phyloP scores from a whole-genome alignment of 768 basidiomycete genomes.

The Paxillus involutus region DNA sequence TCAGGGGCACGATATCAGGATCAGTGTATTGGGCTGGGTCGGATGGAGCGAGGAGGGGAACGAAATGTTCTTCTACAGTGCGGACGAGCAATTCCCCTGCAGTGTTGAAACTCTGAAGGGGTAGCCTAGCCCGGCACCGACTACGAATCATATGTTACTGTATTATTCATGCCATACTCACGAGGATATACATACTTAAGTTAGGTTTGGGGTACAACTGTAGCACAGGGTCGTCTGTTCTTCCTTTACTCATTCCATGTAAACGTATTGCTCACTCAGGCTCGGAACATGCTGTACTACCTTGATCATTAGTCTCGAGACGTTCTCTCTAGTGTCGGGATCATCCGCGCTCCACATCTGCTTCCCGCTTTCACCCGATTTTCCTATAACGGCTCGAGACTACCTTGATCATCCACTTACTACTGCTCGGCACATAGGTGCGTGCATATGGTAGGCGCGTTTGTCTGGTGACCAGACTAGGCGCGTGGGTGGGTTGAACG shows the following conservation, averaged over 20 bases:
- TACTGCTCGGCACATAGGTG: too few relatives aligned
- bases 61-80: conserved; percentile 6
- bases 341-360: too few relatives aligned
- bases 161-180: neutral
- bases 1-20: conserved; percentile 3
- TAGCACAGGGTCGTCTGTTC: neutral
- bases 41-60: neutral
- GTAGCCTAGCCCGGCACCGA: neutral
- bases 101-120: conserved; percentile 17
- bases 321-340: too few relatives aligned
- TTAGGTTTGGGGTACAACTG: neutral
- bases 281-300: neutral
- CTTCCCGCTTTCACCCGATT: too few relatives aligned
- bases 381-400: too few relatives aligned
- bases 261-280: neutral
- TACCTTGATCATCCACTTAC: too few relatives aligned
- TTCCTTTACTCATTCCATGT: neutral
- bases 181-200: neutral
- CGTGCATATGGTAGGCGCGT: too few relatives aligned
- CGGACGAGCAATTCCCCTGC: conserved; percentile 24
- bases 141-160: neutral
- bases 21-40: conserved; percentile 16
- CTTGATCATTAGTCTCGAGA: too few relatives aligned
- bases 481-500: too few relatives aligned
- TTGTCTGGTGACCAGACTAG: too few relatives aligned